Conservation (phyloP, 2,329 filamentous ascomycete genomes). For the Nemania sp. region DNA sequence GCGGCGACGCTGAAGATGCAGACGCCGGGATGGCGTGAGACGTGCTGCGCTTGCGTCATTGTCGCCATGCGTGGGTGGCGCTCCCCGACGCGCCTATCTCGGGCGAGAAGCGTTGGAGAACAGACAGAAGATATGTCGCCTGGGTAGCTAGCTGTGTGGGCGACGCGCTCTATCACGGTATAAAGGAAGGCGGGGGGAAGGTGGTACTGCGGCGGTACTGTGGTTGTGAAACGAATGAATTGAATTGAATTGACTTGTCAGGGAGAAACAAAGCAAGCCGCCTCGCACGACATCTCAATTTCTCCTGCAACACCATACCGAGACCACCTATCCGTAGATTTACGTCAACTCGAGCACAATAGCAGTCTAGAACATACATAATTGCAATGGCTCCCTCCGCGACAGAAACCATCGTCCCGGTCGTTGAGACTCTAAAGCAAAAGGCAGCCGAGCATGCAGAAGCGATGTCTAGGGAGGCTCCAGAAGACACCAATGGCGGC, state of each 20-base stretch:
- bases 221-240: background rate
- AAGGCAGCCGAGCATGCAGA: constrained; percentile 23
- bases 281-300: background rate
- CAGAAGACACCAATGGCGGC: constrained; percentile 15
- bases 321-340: background rate
- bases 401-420: constrained; percentile 32
- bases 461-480: constrained; percentile 16
- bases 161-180: background rate
- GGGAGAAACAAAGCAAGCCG: background rate
- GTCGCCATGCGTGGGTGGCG: constrained; percentile 9
- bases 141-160: background rate
- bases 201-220: constrained; percentile 1
- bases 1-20: constrained; percentile 13
- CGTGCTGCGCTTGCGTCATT: constrained; percentile 23
- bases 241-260: no score
- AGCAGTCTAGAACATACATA: background rate
- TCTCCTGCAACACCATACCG: background rate
- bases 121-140: background rate
- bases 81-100: constrained; percentile 17
- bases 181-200: constrained; percentile 18
- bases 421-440: constrained; percentile 34
- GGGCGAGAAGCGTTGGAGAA: constrained; percentile 8
- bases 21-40: constrained; percentile 29
- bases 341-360: background rate
- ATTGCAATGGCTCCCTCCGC: constrained; percentile 38